Conservation (phyloP, 2,329 filamentous ascomycete species). For the Alternaria sp. region DNA sequence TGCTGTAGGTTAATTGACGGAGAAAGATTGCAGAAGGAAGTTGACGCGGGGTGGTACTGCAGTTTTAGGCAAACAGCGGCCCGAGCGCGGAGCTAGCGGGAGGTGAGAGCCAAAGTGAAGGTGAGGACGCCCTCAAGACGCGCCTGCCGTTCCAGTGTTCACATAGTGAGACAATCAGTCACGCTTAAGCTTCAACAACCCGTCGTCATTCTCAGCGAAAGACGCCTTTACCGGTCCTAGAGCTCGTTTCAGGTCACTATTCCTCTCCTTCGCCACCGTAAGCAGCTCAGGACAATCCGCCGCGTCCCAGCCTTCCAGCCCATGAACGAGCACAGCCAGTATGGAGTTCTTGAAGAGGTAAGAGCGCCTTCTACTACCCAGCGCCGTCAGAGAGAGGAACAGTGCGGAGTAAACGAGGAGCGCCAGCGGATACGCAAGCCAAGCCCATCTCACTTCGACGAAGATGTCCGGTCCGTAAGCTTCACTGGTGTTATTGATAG, state of each 20-base stretch:
- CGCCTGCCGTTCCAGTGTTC: neutral
- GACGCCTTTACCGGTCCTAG: neutral
- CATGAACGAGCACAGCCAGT: neutral
- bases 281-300: neutral
- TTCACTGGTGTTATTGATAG: neutral
- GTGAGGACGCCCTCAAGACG: neutral
- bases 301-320: neutral
- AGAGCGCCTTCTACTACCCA: neutral
- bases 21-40: fast-evolving
- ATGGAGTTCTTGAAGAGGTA: neutral
- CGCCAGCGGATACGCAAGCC: neutral
- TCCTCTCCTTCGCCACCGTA: neutral
- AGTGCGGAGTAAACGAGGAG: neutral
- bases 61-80: neutral
- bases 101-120: neutral
- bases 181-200: neutral
- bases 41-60: neutral
- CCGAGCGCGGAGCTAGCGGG: neutral
- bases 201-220: neutral
- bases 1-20: fast-evolving
- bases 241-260: neutral
- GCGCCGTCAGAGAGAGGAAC: neutral
- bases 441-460: neutral
- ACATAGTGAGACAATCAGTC: neutral
- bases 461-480: neutral